These are phyloP conservation scores for Ecytonucleospora hepatopenaei DNA, from an alignment of 371 early-diverging fungal genomes.

Conservation along the genomic window DNA sequence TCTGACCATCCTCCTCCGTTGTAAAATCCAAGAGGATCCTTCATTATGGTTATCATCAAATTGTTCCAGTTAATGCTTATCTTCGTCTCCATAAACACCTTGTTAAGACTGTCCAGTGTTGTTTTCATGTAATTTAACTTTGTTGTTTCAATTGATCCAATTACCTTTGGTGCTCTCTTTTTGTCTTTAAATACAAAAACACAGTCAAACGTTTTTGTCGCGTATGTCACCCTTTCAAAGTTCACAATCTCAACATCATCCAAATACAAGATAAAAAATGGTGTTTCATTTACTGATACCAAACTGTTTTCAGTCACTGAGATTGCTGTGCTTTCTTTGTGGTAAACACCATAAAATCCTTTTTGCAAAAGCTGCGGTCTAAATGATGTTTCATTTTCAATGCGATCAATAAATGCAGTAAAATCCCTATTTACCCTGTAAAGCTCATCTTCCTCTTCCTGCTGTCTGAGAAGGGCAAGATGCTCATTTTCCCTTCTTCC, in stretches of 20 bases:
- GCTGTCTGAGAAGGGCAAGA: slow-evolving; percentile 89
- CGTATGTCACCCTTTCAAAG: slow-evolving; percentile 89
- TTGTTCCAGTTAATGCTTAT: slow-evolving; percentile 89
- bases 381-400: slow-evolving; percentile 64
- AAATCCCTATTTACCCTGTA: slow-evolving; percentile 86
- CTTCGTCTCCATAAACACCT: slow-evolving; percentile 83
- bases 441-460: slow-evolving; percentile 79
- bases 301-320: slow-evolving; percentile 90
- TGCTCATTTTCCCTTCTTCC: slow-evolving; percentile 74
- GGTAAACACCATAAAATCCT: slow-evolving; percentile 85
- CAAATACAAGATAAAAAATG: slow-evolving; percentile 78
- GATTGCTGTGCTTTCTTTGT: slow-evolving; percentile 75
- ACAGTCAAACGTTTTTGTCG: slow-evolving; percentile 93
- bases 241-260: slow-evolving; percentile 88
- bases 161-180: slow-evolving; percentile 71
- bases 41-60: slow-evolving; percentile 91
- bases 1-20: slow-evolving; percentile 82
- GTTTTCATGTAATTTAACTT: slow-evolving; percentile 86
- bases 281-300: slow-evolving; percentile 85
- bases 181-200: slow-evolving; percentile 93
- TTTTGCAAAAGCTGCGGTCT: slow-evolving; percentile 84
- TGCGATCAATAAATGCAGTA: slow-evolving; percentile 73
- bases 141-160: slow-evolving; percentile 82
- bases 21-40: slow-evolving; percentile 85
- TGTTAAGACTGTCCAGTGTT: slow-evolving; percentile 88